A percentile compares a stretch with the other conserved stretches of the same genome.
Conservation (phyloP, 2,329 filamentous ascomycete species). For the Talaromyces marneffei region DNA sequence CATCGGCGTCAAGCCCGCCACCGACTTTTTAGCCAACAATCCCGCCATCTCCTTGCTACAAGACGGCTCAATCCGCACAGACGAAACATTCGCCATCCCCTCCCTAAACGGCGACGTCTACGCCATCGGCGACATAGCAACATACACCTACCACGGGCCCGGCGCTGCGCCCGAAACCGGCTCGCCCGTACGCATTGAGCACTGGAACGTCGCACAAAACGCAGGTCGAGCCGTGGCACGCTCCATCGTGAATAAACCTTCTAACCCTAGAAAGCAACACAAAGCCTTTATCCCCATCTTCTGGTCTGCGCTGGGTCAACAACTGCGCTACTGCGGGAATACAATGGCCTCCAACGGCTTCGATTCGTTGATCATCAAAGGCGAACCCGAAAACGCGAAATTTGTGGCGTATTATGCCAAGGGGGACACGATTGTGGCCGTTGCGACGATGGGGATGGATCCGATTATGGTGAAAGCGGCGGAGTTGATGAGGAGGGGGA, state of each 20-base stretch:
- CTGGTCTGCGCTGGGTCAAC: slow-evolving; percentile 87
- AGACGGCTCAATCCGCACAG: slow-evolving; percentile 79
- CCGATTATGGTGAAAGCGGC: slow-evolving; percentile 76
- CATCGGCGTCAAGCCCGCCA: slow-evolving; percentile 81
- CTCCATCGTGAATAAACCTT: slow-evolving; percentile 58
- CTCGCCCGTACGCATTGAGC: slow-evolving; percentile 75
- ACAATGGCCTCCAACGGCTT: slow-evolving; percentile 61
- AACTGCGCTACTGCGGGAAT: slow-evolving; percentile 91
- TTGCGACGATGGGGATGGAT: slow-evolving; percentile 86
- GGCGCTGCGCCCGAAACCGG: slow-evolving; percentile 60
- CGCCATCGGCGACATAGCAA: slow-evolving; percentile 91
- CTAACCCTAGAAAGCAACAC: slow-evolving; percentile 32
- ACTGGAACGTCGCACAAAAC: slow-evolving; percentile 98
- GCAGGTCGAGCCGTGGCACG: slow-evolving; percentile 72
- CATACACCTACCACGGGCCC: slow-evolving; percentile 88
- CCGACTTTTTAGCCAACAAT: slow-evolving; percentile 73
- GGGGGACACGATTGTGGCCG: slow-evolving; percentile 79
- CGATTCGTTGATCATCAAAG: slow-evolving; percentile 78
- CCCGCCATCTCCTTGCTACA: slow-evolving; percentile 62
- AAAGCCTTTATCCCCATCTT: slow-evolving; percentile 87
- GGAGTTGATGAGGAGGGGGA: slow-evolving; percentile 74
- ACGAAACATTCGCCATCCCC: slow-evolving; percentile 68
- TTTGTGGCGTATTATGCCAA: slow-evolving; percentile 87
- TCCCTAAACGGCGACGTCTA: slow-evolving; percentile 67
- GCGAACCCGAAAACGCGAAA: slow-evolving; percentile 68